These are phyloP conservation scores for Coemansia sp. DNA, from an alignment of 192 early-diverging fungal genomes.

Conservation along the genomic window DNA sequence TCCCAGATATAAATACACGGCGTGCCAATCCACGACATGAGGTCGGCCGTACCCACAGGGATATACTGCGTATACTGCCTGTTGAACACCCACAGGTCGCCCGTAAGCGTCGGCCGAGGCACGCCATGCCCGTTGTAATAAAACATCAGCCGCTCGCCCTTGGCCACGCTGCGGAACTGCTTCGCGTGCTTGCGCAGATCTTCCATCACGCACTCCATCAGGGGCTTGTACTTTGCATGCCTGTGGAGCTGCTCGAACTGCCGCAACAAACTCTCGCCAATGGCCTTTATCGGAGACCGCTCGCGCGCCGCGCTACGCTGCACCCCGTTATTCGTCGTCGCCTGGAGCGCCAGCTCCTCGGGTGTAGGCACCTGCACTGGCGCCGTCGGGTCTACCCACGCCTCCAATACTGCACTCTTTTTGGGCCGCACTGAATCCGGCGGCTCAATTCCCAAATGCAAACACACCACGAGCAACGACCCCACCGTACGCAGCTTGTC, in stretches of 20 bases:
- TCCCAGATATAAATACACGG: constrained; percentile 98
- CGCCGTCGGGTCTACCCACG: constrained; percentile 93
- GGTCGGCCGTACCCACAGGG: constrained; percentile 87
- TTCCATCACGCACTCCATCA: constrained; percentile 91
- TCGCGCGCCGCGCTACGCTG: constrained; percentile 21
- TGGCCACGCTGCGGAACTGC: constrained; percentile 79
- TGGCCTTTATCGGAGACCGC: constrained; percentile 49
- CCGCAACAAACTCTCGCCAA: constrained; percentile 86
- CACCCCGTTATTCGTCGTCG: background rate
- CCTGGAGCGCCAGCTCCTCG: constrained; percentile 80
- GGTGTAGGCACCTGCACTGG: constrained; percentile 55
- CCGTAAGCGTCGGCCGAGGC: constrained; percentile 89
- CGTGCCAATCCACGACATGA: constrained; percentile 94
- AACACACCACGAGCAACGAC: constrained; percentile 86
- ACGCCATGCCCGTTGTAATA: constrained; percentile 99
- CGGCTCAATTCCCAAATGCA: constrained; percentile 96
- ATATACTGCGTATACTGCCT: constrained; percentile 98
- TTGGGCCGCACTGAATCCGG: constrained; percentile 90
- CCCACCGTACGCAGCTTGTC: constrained; percentile 83
- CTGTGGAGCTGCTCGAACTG: constrained; percentile 94
- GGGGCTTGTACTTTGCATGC: constrained; percentile 78
- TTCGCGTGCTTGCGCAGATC: constrained; percentile 90
- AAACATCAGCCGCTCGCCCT: constrained; percentile 94
- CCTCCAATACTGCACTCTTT: constrained; percentile 89
- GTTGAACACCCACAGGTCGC: constrained; percentile 99